Conservation (phyloP, 2,329 filamentous ascomycete genomes). For the Claviceps maximensis region DNA sequence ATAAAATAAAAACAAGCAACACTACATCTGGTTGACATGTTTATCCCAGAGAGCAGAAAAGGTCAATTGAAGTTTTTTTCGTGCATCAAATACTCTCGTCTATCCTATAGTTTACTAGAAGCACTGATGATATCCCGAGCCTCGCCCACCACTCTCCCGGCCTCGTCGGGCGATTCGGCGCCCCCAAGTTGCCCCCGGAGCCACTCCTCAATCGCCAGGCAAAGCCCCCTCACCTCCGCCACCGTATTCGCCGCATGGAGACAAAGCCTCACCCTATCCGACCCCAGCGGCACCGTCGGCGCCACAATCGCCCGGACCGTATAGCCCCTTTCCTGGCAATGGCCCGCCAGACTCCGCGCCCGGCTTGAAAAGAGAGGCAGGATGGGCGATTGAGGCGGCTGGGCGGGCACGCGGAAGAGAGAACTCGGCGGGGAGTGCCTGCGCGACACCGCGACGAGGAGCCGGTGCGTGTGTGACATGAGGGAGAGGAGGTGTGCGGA, state of each 20-base stretch:
- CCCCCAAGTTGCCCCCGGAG: slow-evolving; percentile 6
- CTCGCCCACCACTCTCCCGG: background rate
- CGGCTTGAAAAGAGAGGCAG: slow-evolving; percentile 46
- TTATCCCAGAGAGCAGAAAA: no score
- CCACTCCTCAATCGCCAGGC: slow-evolving; percentile 36
- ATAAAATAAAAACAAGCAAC: background rate
- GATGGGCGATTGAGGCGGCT: slow-evolving; percentile 43
- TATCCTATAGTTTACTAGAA: slow-evolving; percentile 5
- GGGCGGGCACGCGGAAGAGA: slow-evolving; percentile 22
- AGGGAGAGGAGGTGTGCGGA: slow-evolving; percentile 19
- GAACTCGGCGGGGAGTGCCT: slow-evolving; percentile 8
- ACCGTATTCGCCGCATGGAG: slow-evolving; percentile 53
- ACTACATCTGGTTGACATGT: no score
- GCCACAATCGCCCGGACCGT: slow-evolving; percentile 53
- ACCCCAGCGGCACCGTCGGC: slow-evolving; percentile 52
- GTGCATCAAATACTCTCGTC: background rate
- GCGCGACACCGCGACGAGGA: slow-evolving; percentile 27
- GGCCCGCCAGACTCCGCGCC: slow-evolving; percentile 43
- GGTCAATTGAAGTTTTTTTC: no score
- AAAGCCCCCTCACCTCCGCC: slow-evolving; percentile 41
- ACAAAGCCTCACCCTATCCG: slow-evolving; percentile 52
- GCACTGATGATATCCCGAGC: background rate
- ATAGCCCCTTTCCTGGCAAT: slow-evolving; percentile 46
- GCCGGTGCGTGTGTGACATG: slow-evolving; percentile 26
- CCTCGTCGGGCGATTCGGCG: background rate